Conservation (phyloP, 1,284 basidiomycete species). For the Sphaerobolus stellatus region DNA sequence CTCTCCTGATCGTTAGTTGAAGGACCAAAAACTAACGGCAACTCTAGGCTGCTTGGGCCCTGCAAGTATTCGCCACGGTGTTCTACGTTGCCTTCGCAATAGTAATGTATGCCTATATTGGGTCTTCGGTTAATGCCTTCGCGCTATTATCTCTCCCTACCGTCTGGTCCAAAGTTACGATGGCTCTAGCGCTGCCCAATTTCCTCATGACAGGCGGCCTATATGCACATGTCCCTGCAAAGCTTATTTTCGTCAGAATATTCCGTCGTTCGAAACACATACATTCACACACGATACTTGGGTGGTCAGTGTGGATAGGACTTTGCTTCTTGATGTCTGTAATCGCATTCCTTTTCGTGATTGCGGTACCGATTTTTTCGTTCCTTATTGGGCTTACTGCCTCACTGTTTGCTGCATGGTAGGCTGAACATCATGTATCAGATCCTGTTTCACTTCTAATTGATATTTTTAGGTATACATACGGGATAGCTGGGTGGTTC, state of each 20-base stretch:
- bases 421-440: constrained; percentile 31
- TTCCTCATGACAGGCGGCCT: constrained; percentile 51
- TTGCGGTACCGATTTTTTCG: constrained; percentile 55
- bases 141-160: constrained; percentile 51
- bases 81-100: constrained; percentile 52
- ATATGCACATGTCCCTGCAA: constrained; percentile 55
- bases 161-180: constrained; percentile 50
- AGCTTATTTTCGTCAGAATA: constrained; percentile 59
- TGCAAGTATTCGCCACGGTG: constrained; percentile 51
- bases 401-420: constrained; percentile 58
- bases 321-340: constrained; percentile 45
- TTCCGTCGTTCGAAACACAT: constrained; percentile 60
- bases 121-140: constrained; percentile 55
- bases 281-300: constrained; percentile 53
- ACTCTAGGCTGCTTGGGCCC: constrained; percentile 47
- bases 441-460: background rate
- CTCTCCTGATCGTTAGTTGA: too few species aligned
- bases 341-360: constrained; percentile 54
- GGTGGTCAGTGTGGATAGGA: constrained; percentile 57
- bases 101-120: constrained; percentile 58
- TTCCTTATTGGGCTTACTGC: constrained; percentile 54
- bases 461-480: constrained; percentile 22
- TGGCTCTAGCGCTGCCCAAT: constrained; percentile 47
- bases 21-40: background rate
- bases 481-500: constrained; percentile 56